phyloP scores from a whole-genome alignment of 805 yeast genomes.

The Kockiozyma suomiensis region DNA sequence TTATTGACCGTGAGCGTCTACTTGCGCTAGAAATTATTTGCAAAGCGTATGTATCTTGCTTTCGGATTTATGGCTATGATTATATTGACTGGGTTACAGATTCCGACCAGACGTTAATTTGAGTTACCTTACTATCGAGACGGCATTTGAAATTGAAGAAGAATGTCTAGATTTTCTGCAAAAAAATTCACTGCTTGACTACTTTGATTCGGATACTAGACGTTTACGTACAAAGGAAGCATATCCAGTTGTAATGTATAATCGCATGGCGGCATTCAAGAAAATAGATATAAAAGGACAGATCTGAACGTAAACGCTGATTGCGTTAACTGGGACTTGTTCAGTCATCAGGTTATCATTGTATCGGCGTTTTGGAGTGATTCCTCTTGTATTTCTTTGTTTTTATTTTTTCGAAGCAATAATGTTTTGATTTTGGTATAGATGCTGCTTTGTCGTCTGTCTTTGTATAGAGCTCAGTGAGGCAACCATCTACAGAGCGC shows the following conservation, averaged over 20 bases:
- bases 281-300: conserved; percentile 92
- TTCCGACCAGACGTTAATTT: conserved; percentile 43
- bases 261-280: conserved; percentile 48
- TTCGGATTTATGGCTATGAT: background rate
- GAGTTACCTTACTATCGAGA: conserved; percentile 33
- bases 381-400: too few relatives aligned
- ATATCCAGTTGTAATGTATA: conserved; percentile 43
- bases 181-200: conserved; percentile 5
- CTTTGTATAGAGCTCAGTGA: too few relatives aligned
- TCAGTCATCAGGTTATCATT: too few relatives aligned
- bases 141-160: conserved; percentile 46
- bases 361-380: too few relatives aligned
- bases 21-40: conserved; percentile 59
- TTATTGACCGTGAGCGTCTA: conserved; percentile 61
- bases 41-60: conserved; percentile 46
- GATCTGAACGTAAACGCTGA: too few relatives aligned
- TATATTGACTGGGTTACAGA: background rate
- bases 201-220: background rate
- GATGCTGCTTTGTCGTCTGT: too few relatives aligned
- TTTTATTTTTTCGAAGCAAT: too few relatives aligned
- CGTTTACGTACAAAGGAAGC: conserved; percentile 38
- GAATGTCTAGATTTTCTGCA: conserved; percentile 38
- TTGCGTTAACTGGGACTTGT: too few relatives aligned
- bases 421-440: too few relatives aligned
- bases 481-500: too few relatives aligned